Base-by-base conservation (phyloP, 306 rosid genomes). In the Ochetophila trinervis region DNA sequence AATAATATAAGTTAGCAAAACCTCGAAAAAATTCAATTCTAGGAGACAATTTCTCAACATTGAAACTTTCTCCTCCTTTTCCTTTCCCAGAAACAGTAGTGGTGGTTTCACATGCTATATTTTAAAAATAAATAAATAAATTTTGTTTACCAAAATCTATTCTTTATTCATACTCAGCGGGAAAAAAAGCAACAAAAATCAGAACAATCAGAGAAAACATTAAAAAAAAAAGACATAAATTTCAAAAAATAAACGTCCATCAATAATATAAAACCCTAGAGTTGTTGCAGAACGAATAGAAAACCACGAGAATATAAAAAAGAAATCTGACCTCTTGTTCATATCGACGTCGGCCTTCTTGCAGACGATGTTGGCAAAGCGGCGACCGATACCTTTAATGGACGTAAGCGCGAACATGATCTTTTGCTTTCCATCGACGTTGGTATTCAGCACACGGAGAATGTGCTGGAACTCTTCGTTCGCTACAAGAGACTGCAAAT, bases 401-500 rank as follows among this genome's bases (percentile, higher is more conserved):
- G 89, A 81, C 73, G 89, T 84, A 7, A 84, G 74, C 10, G 89
- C 86, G 40, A 84, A 84, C 89, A 84, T 81, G 68, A 84, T 84
- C 72, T 73, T 84, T 74, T 81, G 84, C 78, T 84, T 81, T 4
- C 89, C 89, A 69, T 84, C 89, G 4, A 84, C 89, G 75, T 84
- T 84, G 37, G 89, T 84, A 66, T 84, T 84, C 64, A 76, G 76
- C 65, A 84, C 86, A 84, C 89, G 89, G 62, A 84, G 77, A 76
- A 84, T 84, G 82, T 81, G 89, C 74, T 84, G 89, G 51, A 84
- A 84, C 8, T 84, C 89, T 66, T 84, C 89, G 64, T 84, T 81
- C 24, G 89, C 84, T 11, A 84, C 86, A 49, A 84, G 78, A 70
- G 89, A 78, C 89, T 84, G 64, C 77, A 67, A 60, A 47, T 27